Evolutionary conservation across 257 asterid species (phyloP), one percentile per base, ranked within the genome.

Genomic region (Gentiana macrophylla): DNA sequence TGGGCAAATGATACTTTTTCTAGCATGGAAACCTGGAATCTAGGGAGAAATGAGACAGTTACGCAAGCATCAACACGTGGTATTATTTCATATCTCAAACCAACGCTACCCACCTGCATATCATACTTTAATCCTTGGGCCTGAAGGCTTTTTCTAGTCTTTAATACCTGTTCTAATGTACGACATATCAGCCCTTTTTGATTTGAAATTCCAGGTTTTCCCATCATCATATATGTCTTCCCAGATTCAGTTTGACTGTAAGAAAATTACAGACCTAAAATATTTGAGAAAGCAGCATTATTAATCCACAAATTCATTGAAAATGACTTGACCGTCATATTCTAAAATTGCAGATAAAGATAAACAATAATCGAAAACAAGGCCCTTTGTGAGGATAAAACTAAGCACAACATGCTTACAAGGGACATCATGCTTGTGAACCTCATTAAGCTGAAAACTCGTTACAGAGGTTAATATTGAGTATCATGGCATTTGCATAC

Each of bases 71-170:
- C 32, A 49, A 47, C 41, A 66, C 8, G n/a, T 13, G 47, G 12
- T 50, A 50, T 48, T 24, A 24, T 24, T 24, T 24, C 24, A 24
- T 24, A 24, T 24, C 24, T 24, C 24, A 24, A 24, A 24, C 8
- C 44, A 56, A 35, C 4, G 35, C 37, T 8, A 32, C 74, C 1
- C 54, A 91, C 99, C 95, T 92, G 91, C 97, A 92, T 92, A 34
- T 88, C 97, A 67, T 92, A 92, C 76, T 84, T 85, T 95, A 97
- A 92, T 54, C 99, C 99, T 59, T 92, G 94, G 45, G 81, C 75
- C 72, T 88, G 90, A 63, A 88, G 87, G 60, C 48, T 52, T 74
- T 84, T 90, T 62, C 78, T 84, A 1, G 97, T 83, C 24, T 24
- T 24, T 24, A 24, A 24, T 24, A 24, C 24, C 24, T 24, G 24